Conservation (phyloP, 306 rosid genomes). For the Boehmeria nivea region DNA sequence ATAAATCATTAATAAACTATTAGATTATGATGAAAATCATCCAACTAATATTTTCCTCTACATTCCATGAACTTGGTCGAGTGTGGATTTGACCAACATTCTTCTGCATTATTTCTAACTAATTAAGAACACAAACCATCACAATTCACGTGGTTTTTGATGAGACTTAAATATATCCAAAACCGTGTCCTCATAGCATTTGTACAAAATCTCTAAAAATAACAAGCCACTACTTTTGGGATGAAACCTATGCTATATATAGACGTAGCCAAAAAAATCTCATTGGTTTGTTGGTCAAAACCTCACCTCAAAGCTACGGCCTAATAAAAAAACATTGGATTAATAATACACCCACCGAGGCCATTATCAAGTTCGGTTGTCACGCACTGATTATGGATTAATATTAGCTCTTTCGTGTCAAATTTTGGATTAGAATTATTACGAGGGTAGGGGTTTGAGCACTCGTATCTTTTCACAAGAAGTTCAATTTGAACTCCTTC, state of each 20-base stretch:
- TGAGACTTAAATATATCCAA: no score
- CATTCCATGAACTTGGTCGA: neutral
- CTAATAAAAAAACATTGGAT: neutral
- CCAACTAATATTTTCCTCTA: no score
- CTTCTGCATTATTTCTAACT: neutral
- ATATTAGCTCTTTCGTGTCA: neutral
- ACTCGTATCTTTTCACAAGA: neutral
- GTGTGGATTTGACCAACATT: no score
- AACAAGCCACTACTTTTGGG: no score
- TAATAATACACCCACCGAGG: constrained; percentile 20
- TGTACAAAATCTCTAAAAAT: neutral
- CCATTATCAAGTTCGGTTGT: constrained; percentile 38
- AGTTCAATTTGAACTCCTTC: constrained; percentile 8
- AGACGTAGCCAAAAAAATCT: no score
- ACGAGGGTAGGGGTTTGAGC: constrained; percentile 10
- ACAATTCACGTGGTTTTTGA: no score
- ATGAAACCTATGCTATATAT: no score
- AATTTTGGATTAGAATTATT: constrained; percentile 2
- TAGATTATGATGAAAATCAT: no score
- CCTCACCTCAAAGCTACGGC: neutral
- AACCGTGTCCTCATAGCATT: constrained; percentile 1
- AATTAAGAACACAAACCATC: neutral
- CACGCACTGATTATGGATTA: constrained; percentile 33
- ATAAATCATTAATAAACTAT: no score
- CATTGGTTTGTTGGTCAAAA: neutral